phyloP scores from a whole-genome alignment of 768 basidiomycete species.

The Lactarius trivialis region DNA sequence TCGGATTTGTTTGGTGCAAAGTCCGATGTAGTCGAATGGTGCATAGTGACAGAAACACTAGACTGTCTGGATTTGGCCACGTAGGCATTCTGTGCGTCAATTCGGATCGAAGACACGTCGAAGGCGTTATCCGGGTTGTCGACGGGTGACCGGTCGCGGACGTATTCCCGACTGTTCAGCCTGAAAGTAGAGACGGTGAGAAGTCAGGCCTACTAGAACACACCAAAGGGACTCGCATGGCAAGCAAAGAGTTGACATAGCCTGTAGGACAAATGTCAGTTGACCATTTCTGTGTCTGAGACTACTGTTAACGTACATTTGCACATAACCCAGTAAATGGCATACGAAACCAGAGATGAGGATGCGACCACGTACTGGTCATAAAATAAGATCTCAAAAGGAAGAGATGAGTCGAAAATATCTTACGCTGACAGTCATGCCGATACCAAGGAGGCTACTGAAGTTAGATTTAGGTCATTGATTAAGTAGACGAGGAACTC shows the following conservation, averaged over 20 bases:
- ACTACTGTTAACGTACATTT: not conserved
- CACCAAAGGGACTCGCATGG: too few relatives aligned
- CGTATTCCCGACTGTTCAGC: too few relatives aligned
- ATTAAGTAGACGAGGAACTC: not conserved
- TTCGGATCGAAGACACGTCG: too few relatives aligned
- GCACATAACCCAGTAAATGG: not conserved
- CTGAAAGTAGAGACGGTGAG: too few relatives aligned
- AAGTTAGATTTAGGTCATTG: not conserved
- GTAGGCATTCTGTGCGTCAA: too few relatives aligned
- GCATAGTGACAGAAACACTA: too few relatives aligned
- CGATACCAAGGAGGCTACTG: not conserved
- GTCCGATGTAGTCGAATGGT: too few relatives aligned
- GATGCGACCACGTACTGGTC: not conserved
- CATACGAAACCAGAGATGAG: not conserved
- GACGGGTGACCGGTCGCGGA: too few relatives aligned
- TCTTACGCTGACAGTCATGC: not conserved
- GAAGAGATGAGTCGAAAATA: not conserved
- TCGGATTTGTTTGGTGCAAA: too few relatives aligned
- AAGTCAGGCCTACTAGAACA: too few relatives aligned
- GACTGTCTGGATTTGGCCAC: too few relatives aligned
- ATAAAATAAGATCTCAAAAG: not conserved
- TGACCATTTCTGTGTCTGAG: not conserved
- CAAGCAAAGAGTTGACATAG: not conserved
- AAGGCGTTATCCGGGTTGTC: too few relatives aligned
- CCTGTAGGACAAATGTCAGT: not conserved